phyloP scores from a whole-genome alignment of 2,329 filamentous ascomycete genomes.

The Neocucurbitaria cava region DNA sequence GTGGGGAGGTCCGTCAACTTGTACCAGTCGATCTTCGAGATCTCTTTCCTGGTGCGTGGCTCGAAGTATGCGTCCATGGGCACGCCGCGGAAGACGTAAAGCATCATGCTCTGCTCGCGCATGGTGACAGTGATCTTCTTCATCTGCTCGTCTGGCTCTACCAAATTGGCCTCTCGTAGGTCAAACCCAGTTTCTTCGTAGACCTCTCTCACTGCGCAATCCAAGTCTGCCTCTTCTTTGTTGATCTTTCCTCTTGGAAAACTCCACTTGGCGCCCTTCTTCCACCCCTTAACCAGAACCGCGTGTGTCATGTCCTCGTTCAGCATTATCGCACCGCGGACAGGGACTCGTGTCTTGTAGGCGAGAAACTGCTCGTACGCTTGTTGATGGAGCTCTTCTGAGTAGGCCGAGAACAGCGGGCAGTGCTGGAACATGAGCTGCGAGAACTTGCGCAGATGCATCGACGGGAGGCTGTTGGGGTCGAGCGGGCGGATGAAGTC shows the following conservation, averaged over 20 bases:
- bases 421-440: constrained; percentile 93
- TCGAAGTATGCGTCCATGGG: constrained; percentile 88
- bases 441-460: constrained; percentile 85
- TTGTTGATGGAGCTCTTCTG: constrained; percentile 75
- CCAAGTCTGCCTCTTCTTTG: constrained; percentile 91
- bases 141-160: constrained; percentile 71
- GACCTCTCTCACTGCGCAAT: constrained; percentile 92
- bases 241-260: constrained; percentile 98
- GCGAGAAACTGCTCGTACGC: constrained; percentile 92
- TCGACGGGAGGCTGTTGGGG: constrained; percentile 78
- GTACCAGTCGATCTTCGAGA: constrained; percentile 97
- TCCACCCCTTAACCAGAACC: constrained; percentile 95
- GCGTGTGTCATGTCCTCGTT: constrained; percentile 95
- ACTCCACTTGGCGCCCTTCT: constrained; percentile 95
- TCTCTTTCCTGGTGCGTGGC: constrained; percentile 92
- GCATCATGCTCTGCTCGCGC: constrained; percentile 88
- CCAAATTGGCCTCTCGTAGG: constrained; percentile 75
- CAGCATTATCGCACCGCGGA: constrained; percentile 90
- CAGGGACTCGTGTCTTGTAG: constrained; percentile 94
- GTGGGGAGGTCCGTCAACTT: constrained; percentile 86
- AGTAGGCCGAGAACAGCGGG: constrained; percentile 82
- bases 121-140: constrained; percentile 90
- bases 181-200: constrained; percentile 97
- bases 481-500: constrained; percentile 95
- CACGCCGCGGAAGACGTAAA: constrained; percentile 91